Base-by-base conservation (phyloP, 1,284 basidiomycete species). In the Xerocomus cyaneibrunnescens region DNA sequence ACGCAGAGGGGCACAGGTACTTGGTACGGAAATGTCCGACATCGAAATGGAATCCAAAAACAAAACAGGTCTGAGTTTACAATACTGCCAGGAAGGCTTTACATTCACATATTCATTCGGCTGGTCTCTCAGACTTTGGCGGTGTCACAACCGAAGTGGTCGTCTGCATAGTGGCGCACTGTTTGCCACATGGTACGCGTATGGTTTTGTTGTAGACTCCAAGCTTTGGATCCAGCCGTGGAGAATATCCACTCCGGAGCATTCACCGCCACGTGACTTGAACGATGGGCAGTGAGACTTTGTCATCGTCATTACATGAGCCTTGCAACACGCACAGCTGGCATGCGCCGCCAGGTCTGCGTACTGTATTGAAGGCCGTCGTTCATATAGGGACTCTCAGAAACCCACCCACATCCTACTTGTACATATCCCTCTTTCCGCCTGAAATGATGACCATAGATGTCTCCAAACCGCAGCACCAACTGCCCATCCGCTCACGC, bases 111-210 rank as follows among this genome's bases (percentile, higher is more conserved):
- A n/a, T n/a, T n/a, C n/a, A n/a, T n/a, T n/a, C n/a, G n/a, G n/a
- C n/a, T n/a, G n/a, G n/a, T n/a, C n/a, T n/a, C n/a, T n/a, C n/a
- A n/a, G n/a, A n/a, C n/a, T n/a, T n/a, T n/a, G n/a, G n/a, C n/a
- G n/a, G n/a, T n/a, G n/a, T n/a, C n/a, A n/a, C n/a, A n/a, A n/a
- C n/a, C n/a, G n/a, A n/a, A n/a, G n/a, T n/a, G n/a, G n/a, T n/a
- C n/a, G n/a, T 40, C 40, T 76, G 77, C 23, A 77, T 81, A 51
- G 66, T 76, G n/a, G 79, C 78, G 69, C 79, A n/a, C 64, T 81
- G 19, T 81, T 83, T 57, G 79, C 80, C 12, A 74, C 78, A 14
- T 81, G 80, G 78, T 83, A 79, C 58, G 80, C 77, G 5, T 81
- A 81, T 55, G 80, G 80, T 27, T 52, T 81, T n/a, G n/a, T n/a